Percentiles rank a stretch among this genome's conserved stretches.
These are phyloP conservation scores for Phytophthora syringae DNA, from an alignment of 352 stramenopile species.

Conservation along the genomic window DNA sequence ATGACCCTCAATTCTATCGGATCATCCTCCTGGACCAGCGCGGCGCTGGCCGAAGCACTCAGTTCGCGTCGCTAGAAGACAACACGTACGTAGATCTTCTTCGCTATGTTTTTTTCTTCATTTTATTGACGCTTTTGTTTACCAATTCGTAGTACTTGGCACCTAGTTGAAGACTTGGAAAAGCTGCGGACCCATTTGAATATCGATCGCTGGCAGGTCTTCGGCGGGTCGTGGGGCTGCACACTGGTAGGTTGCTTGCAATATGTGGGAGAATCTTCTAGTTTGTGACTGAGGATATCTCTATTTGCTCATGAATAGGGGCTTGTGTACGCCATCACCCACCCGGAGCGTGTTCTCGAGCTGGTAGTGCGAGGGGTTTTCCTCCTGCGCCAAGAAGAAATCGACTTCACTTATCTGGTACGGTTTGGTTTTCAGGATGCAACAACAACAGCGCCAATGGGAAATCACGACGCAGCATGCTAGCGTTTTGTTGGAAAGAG, in stretches of 20 bases:
- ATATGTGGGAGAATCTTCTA: neutral
- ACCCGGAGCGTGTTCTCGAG: constrained; percentile 75
- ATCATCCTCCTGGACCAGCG: constrained; percentile 93
- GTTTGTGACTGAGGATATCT: neutral
- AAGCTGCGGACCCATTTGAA: constrained; percentile 78
- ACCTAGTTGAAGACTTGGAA: constrained; percentile 93
- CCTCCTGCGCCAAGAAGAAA: constrained; percentile 83
- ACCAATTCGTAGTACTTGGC: constrained; percentile 68
- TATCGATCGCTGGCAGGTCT: constrained; percentile 91
- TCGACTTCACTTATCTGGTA: constrained; percentile 92
- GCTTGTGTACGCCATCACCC: constrained; percentile 80
- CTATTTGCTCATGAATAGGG: constrained; percentile 35
- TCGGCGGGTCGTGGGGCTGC: constrained; percentile 93
- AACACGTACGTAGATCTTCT: constrained; percentile 37
- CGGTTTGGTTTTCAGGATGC: neutral
- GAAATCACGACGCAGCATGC: too few relatives aligned
- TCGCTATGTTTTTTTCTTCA: neutral
- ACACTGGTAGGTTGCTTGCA: constrained; percentile 64
- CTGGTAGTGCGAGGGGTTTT: constrained; percentile 75
- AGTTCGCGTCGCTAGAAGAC: constrained; percentile 79
- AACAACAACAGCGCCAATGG: too few relatives aligned
- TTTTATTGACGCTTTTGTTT: neutral
- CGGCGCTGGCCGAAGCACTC: constrained; percentile 84
- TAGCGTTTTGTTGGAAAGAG: neutral
- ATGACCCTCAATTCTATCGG: constrained; percentile 90